These are phyloP conservation scores for Pulicaria dysenterica DNA, from an alignment of 129 eudicot species.

Conservation along the genomic window DNA sequence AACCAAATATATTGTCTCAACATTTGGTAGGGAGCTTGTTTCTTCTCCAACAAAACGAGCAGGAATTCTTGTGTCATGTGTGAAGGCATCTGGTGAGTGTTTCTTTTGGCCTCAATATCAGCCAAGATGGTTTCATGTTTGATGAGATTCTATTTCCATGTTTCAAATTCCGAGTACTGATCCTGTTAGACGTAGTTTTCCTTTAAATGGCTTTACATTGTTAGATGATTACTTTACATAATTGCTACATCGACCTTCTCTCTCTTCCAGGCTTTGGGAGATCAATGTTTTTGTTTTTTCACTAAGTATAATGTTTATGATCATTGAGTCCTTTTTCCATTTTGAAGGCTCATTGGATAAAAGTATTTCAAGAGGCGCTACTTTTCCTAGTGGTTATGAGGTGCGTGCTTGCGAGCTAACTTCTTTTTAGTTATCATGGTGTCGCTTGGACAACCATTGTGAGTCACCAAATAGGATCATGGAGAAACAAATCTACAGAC, in stretches of 20 bases:
- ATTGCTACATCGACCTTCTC: no score
- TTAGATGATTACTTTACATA: neutral
- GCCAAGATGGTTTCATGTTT: constrained; percentile 17
- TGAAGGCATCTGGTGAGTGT: constrained; percentile 44
- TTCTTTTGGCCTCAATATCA: neutral
- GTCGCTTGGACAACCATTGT: neutral
- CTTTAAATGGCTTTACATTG: neutral
- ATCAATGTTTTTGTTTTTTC: neutral
- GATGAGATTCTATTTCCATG: constrained; percentile 20
- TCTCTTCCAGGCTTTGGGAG: no score
- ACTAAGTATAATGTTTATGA: neutral
- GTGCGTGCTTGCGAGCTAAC: constrained; percentile 27
- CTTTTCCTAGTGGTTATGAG: constrained; percentile 72
- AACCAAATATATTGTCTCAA: constrained; percentile 30
- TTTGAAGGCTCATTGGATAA: constrained; percentile 47
- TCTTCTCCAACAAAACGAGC: constrained; percentile 40
- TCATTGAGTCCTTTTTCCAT: neutral
- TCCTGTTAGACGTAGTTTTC: neutral
- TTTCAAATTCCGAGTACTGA: neutral
- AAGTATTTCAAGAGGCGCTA: constrained; percentile 37
- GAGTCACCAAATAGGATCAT: neutral
- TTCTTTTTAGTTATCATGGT: no score
- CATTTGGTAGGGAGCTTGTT: constrained; percentile 44
- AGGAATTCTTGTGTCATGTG: constrained; percentile 44
- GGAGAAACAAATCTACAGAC: neutral